Base-by-base conservation (phyloP, 306 rosid species). In the Quercus ilex region DNA sequence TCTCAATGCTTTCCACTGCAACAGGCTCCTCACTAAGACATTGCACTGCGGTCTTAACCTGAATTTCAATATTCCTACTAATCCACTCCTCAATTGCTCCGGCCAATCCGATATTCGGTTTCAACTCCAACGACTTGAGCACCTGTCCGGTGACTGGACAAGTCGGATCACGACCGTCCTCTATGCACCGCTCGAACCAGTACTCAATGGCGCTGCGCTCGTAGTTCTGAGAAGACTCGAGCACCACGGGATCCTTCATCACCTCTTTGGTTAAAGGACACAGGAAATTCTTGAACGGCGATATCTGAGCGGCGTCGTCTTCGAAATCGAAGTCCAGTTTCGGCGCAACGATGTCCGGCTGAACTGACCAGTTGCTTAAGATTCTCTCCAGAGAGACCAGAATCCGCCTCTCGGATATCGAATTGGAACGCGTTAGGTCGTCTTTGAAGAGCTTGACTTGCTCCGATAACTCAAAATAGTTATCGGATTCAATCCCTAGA, bases 11-110 rank as follows among this genome's bases (percentile, higher is more conserved):
- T 31, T 88, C 85, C 52, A 74, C 70, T 26, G 49, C 56, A 18
- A 65, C 62, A 53, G 86, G 85, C 65, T 86, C 88, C 73, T 84
- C 79, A 1, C 74, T 69, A 13, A 88, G 84, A 55, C 69, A 74
- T 49, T 77, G 81, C 80, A 26, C 77, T 0, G 88, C 81, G 33
- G 70, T 74, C 35, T 79, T 84, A n/a, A 81, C 78, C 72, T 82
- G 80, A 64, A 86, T 67, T 5, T 88, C 87, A 1, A 86, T 73
- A 80, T 86, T 83, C 85, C 88, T 49, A 46, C 69, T 77, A 41
- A 79, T 75, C 89, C 92, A 84, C 83, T 88, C 92, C 70, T 86
- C 92, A 13, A 88, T 88, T 3, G 89, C 86, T 38, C 91, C 89
- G 1, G 88, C 83, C 67, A 88, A 70, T 14, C 91, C 88, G 71